These are phyloP conservation scores for Elongisporangium senticosum DNA, from an alignment of 352 stramenopile genomes.

Conservation along the genomic window DNA sequence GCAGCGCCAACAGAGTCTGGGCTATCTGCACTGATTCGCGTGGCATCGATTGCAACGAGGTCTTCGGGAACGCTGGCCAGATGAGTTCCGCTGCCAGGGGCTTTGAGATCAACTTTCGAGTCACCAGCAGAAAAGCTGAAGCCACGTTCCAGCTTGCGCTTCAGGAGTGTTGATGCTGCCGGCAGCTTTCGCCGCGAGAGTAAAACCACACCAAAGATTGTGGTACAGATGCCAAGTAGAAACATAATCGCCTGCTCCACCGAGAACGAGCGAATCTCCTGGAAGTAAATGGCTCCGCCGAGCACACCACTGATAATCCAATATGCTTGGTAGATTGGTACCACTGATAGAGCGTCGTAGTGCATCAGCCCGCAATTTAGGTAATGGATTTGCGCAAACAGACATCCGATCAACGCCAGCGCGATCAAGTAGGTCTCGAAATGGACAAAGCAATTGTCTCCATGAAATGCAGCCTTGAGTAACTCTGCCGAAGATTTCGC, in stretches of 20 bases:
- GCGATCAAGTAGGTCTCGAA: slow-evolving; percentile 63
- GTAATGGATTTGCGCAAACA: slow-evolving; percentile 74
- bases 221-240: slow-evolving; percentile 73
- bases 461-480: slow-evolving; percentile 64
- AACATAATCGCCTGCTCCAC: slow-evolving; percentile 76
- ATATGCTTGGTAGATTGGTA: slow-evolving; percentile 85
- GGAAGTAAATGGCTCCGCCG: slow-evolving; percentile 88
- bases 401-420: slow-evolving; percentile 49
- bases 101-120: neutral
- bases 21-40: neutral
- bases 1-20: neutral
- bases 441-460: slow-evolving; percentile 53
- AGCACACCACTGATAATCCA: slow-evolving; percentile 88
- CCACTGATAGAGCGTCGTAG: slow-evolving; percentile 79
- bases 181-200: slow-evolving; percentile 68
- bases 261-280: slow-evolving; percentile 82
- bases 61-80: neutral
- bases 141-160: slow-evolving; percentile 60
- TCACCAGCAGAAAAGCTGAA: slow-evolving; percentile 49
- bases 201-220: slow-evolving; percentile 80
- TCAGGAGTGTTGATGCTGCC: slow-evolving; percentile 25
- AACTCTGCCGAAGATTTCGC: slow-evolving; percentile 80
- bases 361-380: slow-evolving; percentile 70
- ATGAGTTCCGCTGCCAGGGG: neutral
- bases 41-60: neutral